Conservation (phyloP, 1,139 yeast genomes). For the Taphrina confusa region DNA sequence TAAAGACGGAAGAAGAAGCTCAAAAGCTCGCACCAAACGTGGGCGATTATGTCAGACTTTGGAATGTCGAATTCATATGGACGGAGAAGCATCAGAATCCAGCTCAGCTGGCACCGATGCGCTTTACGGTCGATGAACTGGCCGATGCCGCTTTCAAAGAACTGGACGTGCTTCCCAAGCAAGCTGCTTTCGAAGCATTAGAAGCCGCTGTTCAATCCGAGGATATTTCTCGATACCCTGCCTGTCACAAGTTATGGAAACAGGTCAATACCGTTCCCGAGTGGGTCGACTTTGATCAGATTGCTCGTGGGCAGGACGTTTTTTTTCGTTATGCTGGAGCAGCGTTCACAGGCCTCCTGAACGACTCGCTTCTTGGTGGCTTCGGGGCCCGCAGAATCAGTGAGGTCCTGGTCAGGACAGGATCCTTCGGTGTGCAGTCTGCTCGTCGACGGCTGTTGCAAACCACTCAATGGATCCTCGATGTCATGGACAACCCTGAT, state of each 20-base stretch:
- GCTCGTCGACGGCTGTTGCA: conserved; percentile 31
- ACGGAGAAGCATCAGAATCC: conserved; percentile 16
- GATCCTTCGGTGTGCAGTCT: conserved; percentile 30
- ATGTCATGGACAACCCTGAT: conserved; percentile 31
- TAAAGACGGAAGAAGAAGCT: conserved; percentile 24
- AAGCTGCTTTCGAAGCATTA: conserved; percentile 16
- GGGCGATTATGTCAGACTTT: conserved; percentile 26
- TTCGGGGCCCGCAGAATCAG: conserved; percentile 30
- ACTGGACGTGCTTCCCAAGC: conserved; percentile 18
- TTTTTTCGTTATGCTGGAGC: conserved; percentile 32
- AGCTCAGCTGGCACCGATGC: conserved; percentile 22
- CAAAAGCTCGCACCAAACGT: neutral
- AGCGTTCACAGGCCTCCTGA: conserved; percentile 27
- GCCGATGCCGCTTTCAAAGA: conserved; percentile 24
- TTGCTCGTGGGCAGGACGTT: conserved; percentile 33
- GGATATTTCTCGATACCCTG: neutral
- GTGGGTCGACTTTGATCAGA: conserved; percentile 35
- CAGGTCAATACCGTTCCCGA: conserved; percentile 26
- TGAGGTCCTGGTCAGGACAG: conserved; percentile 32
- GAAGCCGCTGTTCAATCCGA: conserved; percentile 10
- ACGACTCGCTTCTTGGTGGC: conserved; percentile 30
- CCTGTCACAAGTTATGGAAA: conserved; percentile 12
- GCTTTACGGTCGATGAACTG: conserved; percentile 8
- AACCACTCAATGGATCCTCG: conserved; percentile 32
- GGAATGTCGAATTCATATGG: conserved; percentile 18